These are phyloP conservation scores for Colletotrichum magnum DNA, from an alignment of 2,329 filamentous ascomycete genomes.

Conservation along the genomic window DNA sequence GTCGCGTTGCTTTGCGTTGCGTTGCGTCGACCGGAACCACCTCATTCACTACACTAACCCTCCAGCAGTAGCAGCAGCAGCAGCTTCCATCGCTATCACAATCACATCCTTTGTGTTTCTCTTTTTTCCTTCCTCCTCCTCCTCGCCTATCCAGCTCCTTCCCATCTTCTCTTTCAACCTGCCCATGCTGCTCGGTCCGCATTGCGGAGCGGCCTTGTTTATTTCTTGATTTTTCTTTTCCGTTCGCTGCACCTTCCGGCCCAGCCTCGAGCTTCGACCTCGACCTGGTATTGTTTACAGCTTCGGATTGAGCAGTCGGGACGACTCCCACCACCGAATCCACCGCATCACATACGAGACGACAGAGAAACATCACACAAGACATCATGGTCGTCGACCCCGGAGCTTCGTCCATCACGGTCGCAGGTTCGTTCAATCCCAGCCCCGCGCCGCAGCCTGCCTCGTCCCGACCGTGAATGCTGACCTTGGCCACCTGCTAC, in stretches of 20 bases:
- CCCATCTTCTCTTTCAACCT: background rate
- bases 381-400: constrained; percentile 51
- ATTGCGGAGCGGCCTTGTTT: constrained; percentile 40
- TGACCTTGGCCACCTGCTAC: constrained; percentile 30
- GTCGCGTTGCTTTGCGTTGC: background rate
- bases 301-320: constrained; percentile 15
- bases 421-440: constrained; percentile 62
- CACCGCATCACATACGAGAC: background rate
- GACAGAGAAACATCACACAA: constrained; percentile 13
- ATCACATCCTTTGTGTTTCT: too few species aligned
- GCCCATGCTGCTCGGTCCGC: constrained; percentile 35
- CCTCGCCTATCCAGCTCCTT: background rate
- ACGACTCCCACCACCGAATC: constrained; percentile 16
- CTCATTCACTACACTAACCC: constrained; percentile 35
- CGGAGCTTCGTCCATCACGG: constrained; percentile 71
- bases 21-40: background rate
- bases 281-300: constrained; percentile 31
- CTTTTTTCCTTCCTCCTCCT: background rate
- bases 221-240: constrained; percentile 35
- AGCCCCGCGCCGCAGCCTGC: background rate
- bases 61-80: constrained; percentile 25
- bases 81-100: too few species aligned
- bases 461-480: constrained; percentile 10
- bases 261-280: background rate
- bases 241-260: constrained; percentile 6